These are phyloP conservation scores for Aspergillus felis DNA, from an alignment of 2,329 filamentous ascomycete species.

Conservation along the genomic window DNA sequence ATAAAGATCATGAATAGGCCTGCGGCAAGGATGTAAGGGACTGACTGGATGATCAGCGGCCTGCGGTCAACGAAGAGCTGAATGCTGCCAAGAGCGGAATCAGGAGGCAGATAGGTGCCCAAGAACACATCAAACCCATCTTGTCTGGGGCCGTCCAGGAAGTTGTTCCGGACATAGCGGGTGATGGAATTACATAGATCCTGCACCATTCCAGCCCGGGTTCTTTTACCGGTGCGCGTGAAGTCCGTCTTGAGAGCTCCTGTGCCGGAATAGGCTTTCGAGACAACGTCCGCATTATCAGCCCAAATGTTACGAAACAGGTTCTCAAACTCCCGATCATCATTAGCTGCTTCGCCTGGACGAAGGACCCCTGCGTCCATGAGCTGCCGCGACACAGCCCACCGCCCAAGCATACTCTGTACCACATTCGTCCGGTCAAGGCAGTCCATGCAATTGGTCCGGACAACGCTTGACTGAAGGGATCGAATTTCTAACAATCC, in stretches of 20 bases:
- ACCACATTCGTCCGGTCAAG: constrained; percentile 97
- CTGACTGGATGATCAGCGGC: constrained; percentile 83
- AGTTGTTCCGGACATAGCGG: constrained; percentile 91
- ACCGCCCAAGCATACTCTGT: constrained; percentile 92
- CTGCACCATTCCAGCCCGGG: constrained; percentile 76
- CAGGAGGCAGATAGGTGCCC: constrained; percentile 74
- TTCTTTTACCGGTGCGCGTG: constrained; percentile 87
- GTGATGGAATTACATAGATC: constrained; percentile 86
- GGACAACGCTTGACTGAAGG: constrained; percentile 82
- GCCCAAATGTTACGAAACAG: constrained; percentile 98
- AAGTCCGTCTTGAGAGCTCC: constrained; percentile 98
- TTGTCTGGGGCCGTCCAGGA: constrained; percentile 86
- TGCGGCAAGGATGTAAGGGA: constrained; percentile 85
- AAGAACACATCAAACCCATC: constrained; percentile 95
- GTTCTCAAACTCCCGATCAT: constrained; percentile 77
- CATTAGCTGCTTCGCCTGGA: constrained; percentile 71
- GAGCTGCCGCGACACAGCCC: constrained; percentile 83
- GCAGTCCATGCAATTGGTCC: constrained; percentile 99
- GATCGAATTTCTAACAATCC: constrained; percentile 75
- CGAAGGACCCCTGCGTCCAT: constrained; percentile 75
- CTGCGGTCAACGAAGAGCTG: constrained; percentile 79
- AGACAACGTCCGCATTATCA: constrained; percentile 95
- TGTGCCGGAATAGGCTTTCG: constrained; percentile 87
- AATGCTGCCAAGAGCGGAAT: constrained; percentile 65
- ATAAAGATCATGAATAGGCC: constrained; percentile 80